These are phyloP conservation scores for Leucoagaricus sp. DNA, from an alignment of 1,284 basidiomycete genomes.

Conservation along the genomic window DNA sequence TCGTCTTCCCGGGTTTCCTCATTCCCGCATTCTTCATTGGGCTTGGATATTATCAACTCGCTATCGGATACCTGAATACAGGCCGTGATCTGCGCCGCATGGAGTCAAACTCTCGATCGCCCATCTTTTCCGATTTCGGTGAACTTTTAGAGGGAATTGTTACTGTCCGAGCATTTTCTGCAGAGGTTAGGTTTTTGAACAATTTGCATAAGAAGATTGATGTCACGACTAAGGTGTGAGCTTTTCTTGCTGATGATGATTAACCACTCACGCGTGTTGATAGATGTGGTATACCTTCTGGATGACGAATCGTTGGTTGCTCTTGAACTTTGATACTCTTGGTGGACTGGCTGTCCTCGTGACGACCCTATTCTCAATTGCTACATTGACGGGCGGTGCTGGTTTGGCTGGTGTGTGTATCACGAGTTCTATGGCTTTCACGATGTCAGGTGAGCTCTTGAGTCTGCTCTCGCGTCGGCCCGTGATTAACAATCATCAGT, in stretches of 20 bases:
- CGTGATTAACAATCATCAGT: slow-evolving; percentile 33
- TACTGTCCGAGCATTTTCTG: slow-evolving; percentile 89
- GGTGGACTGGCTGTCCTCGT: slow-evolving; percentile 63
- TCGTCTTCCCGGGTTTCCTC: slow-evolving; percentile 74
- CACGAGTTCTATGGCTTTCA: slow-evolving; percentile 58
- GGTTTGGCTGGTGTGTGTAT: slow-evolving; percentile 88
- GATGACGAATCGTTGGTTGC: slow-evolving; percentile 82
- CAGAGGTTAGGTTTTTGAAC: slow-evolving; percentile 78
- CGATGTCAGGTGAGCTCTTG: slow-evolving; percentile 36
- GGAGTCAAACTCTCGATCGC: slow-evolving; percentile 73
- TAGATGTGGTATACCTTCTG: slow-evolving; percentile 79
- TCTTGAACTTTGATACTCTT: slow-evolving; percentile 76
- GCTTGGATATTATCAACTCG: slow-evolving; percentile 59
- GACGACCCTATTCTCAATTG: slow-evolving; percentile 77
- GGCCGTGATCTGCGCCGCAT: slow-evolving; percentile 79
- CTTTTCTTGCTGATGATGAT: not conserved
- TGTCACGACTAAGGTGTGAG: slow-evolving; percentile 57
- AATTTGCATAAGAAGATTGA: slow-evolving; percentile 69
- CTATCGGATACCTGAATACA: slow-evolving; percentile 75
- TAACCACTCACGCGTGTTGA: not conserved
- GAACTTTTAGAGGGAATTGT: slow-evolving; percentile 81
- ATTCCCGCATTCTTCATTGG: slow-evolving; percentile 71
- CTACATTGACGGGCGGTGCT: slow-evolving; percentile 53
- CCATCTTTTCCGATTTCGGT: slow-evolving; percentile 77
- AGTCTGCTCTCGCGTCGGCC: slow-evolving; percentile 18